Percentiles rank a stretch among this genome's conserved stretches.
Evolutionary conservation across 2,329 filamentous ascomycete genomes (phyloP).

Genomic region (Ampelomyces quisqualis): DNA sequence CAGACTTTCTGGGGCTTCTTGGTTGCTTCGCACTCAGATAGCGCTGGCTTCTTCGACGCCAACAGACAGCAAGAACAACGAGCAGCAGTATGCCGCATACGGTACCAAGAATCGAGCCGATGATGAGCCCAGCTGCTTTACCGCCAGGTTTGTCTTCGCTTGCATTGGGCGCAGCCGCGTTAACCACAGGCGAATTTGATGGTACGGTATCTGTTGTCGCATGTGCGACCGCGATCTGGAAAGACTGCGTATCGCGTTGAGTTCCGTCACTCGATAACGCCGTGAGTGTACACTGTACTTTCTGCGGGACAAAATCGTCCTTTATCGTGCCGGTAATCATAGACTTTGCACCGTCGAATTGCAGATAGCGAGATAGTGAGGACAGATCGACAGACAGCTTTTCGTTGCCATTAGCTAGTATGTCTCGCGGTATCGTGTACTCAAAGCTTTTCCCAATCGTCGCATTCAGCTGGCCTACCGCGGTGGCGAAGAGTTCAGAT

Average conservation of each 20-base stretch:
- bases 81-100: constrained; percentile 33
- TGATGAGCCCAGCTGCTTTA: constrained; percentile 24
- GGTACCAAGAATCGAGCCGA: constrained; percentile 37
- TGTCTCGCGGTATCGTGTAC: constrained; percentile 49
- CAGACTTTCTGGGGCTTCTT: constrained; percentile 33
- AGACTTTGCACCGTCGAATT: constrained; percentile 49
- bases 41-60: constrained; percentile 26
- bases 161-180: constrained; percentile 9
- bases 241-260: constrained; percentile 45
- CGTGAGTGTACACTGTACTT: constrained; percentile 48
- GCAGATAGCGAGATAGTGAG: constrained; percentile 50
- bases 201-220: constrained; percentile 4
- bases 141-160: constrained; percentile 4
- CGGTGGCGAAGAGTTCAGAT: constrained; percentile 47
- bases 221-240: constrained; percentile 45
- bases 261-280: constrained; percentile 38
- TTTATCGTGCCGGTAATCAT: constrained; percentile 55
- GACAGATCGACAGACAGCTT: constrained; percentile 49
- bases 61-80: constrained; percentile 18
- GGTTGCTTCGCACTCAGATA: constrained; percentile 24
- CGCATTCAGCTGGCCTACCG: constrained; percentile 50
- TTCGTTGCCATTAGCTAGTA: constrained; percentile 46
- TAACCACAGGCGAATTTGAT: constrained; percentile 10
- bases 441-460: constrained; percentile 53
- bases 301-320: constrained; percentile 39